Evolutionary conservation across 23 red algal species (phyloP), one percentile per base, ranked within the genome.

Genomic region (Gracilaria domingensis): DNA sequence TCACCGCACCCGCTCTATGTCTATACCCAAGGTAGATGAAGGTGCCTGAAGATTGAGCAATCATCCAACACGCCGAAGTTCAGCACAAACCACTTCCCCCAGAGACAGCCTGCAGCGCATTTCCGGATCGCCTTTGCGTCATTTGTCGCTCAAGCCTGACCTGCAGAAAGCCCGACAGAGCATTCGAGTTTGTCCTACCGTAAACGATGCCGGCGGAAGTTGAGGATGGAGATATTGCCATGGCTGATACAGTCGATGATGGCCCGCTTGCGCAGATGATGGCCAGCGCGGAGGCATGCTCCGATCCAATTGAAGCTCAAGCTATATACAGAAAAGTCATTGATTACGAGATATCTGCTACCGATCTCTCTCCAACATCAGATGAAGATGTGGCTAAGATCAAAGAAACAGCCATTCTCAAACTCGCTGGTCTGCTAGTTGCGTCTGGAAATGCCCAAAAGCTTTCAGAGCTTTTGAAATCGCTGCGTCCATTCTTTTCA

Each of bases 401-500:
- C 20, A 92, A 92, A 53, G 89, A 92, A 61, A 57, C 66, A n/a
- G 89, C 89, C 65, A 84, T 92, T 33, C 37, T 92, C 12, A 76
- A 92, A 24, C 80, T 92, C 13, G 89, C 89, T 13, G 65, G 42
- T 32, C 80, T 92, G 26, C 79, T 83, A 44, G 89, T 92, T 24
- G 21, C 47, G 55, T 83, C 89, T 11, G 89, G 89, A 39, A 71
- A 47, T 42, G 59, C 87, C 26, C 11, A 62, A 40, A 79, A 94
- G 71, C 81, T 94, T 44, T 86, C 92, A 32, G 40, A 86, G 12
- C 73, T 94, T 44, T 38, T 87, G 1, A 80, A 80, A 56, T 81
- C 71, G 3, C 62, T 98, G 25, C 93, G 93, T 39, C 85, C 85
- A 21, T 93, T 88, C 44, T 98, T 98, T 72, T 77, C 88, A 50